Conservation (phyloP, 1,139 yeast genomes). For the Meyerozyma guilliermondii region DNA sequence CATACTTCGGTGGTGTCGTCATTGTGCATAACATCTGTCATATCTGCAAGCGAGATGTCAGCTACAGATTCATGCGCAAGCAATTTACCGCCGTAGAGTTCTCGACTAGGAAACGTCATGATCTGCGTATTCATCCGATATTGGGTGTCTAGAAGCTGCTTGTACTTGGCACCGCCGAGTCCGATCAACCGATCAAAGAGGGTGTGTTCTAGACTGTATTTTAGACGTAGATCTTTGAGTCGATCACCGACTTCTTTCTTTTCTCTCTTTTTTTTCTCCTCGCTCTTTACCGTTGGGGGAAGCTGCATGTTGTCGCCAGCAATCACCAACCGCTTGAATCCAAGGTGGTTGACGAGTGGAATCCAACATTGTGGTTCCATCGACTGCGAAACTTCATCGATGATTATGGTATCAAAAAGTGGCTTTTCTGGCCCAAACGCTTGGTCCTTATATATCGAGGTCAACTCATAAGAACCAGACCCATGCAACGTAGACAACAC, state of each 20-base stretch:
- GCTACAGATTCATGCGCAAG: constrained; percentile 61
- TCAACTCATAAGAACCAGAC: constrained; percentile 67
- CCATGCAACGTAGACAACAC: constrained; percentile 86
- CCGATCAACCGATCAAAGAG: constrained; percentile 73
- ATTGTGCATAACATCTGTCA: constrained; percentile 43
- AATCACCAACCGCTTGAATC: constrained; percentile 57
- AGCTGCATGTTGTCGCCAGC: constrained; percentile 89
- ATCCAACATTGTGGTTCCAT: constrained; percentile 97
- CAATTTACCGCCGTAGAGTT: constrained; percentile 59
- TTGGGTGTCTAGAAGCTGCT: constrained; percentile 62
- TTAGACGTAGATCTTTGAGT: constrained; percentile 6
- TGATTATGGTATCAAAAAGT: constrained; percentile 75
- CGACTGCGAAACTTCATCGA: constrained; percentile 94
- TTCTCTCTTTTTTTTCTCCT: constrained; percentile 17
- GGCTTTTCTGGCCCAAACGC: constrained; percentile 16
- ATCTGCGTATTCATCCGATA: constrained; percentile 81
- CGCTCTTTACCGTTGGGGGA: constrained; percentile 68
- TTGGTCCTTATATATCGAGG: constrained; percentile 35
- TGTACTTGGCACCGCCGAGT: constrained; percentile 41
- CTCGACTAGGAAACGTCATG: constrained; percentile 72
- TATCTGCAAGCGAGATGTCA: constrained; percentile 47
- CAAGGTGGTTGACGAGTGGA: constrained; percentile 67
- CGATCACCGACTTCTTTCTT: too few species aligned
- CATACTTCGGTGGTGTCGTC: constrained; percentile 30
- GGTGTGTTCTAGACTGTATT: constrained; percentile 51